Percentiles rank a stretch among this genome's conserved stretches.
Conservation (phyloP, 345 rosid species). For the Murraya koenigii region DNA sequence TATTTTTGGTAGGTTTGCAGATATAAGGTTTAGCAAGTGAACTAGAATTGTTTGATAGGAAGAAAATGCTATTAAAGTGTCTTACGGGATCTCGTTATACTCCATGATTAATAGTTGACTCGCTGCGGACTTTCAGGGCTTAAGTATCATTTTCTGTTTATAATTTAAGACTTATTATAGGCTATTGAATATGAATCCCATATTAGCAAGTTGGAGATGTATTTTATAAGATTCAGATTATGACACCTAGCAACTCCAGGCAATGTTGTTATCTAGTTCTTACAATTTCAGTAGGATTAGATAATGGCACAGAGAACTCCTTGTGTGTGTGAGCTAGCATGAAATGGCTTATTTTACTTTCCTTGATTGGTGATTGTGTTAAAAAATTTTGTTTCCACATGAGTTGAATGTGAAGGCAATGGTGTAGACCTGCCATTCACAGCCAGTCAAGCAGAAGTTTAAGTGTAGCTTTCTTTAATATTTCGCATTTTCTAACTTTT, state of each 20-base stretch:
- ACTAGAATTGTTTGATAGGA: background rate
- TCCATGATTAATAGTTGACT: background rate
- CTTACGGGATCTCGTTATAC: background rate
- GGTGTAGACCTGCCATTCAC: background rate
- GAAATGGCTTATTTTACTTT: background rate
- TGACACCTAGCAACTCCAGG: background rate
- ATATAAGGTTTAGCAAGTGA: background rate
- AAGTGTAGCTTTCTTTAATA: background rate
- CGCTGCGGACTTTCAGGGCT: background rate
- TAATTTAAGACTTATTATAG: background rate
- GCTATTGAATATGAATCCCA: background rate
- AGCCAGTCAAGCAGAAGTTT: background rate
- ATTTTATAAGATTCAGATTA: background rate
- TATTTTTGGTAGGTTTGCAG: background rate
- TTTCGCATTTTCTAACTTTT: background rate
- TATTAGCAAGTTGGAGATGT: background rate
- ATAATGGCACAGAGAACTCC: background rate
- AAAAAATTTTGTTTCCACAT: background rate
- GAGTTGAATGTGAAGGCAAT: background rate
- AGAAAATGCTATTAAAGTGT: background rate
- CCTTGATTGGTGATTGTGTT: background rate
- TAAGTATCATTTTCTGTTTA: background rate
- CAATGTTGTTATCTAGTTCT: background rate
- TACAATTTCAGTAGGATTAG: background rate
- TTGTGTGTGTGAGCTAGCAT: background rate